phyloP scores from a whole-genome alignment of 2,329 filamentous ascomycete species.

The Monilinia laxa region DNA sequence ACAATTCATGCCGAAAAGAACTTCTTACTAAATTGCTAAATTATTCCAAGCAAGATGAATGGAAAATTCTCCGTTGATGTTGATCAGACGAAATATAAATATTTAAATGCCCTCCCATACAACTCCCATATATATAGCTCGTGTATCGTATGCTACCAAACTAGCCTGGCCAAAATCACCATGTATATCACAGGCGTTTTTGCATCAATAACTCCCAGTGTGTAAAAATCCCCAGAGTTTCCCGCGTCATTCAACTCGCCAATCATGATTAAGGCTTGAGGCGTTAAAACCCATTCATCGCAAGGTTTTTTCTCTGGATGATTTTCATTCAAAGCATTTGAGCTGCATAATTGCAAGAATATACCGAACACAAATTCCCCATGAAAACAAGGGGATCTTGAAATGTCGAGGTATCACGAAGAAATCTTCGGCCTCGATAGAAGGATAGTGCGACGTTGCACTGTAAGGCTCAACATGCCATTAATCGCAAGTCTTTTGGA shows the following conservation, averaged over 20 bases:
- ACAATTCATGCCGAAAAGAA: neutral
- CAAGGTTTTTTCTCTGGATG: neutral
- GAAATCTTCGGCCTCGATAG: too few relatives aligned
- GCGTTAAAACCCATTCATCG: neutral
- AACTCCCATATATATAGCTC: neutral
- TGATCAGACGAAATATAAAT: neutral
- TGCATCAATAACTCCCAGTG: too few relatives aligned
- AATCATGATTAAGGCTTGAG: neutral
- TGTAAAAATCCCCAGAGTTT: neutral
- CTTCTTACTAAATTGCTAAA: neutral
- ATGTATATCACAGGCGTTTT: neutral
- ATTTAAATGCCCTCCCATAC: too few relatives aligned
- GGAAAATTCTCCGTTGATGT: neutral
- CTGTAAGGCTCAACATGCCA: too few relatives aligned
- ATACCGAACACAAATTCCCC: too few relatives aligned
- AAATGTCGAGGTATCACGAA: too few relatives aligned
- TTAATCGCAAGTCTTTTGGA: neutral
- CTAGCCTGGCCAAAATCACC: neutral
- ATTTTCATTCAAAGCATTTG: neutral
- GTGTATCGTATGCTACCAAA: neutral
- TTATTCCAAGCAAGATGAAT: neutral
- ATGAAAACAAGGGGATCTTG: neutral
- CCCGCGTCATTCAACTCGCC: neutral
- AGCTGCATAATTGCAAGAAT: neutral
- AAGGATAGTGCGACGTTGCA: too few relatives aligned